Base-by-base conservation (phyloP, 2,329 filamentous ascomycete genomes). In the Sarocladium brachiariae region DNA sequence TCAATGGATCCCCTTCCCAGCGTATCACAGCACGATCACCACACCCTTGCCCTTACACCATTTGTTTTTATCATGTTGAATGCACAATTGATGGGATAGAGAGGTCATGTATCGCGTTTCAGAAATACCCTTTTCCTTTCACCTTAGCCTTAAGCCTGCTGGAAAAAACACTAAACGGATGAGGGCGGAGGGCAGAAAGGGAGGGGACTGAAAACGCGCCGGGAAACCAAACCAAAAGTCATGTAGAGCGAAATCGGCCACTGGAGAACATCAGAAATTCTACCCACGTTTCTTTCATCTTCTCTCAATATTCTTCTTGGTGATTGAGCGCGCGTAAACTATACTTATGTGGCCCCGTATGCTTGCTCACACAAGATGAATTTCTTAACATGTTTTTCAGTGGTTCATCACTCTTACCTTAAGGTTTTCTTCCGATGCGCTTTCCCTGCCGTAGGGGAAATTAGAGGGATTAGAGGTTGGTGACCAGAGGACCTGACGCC, bases 81-180 rank as follows among this genome's bases (percentile, higher is more conserved):
- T 56, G 57, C 60, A 58, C 61, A 31, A 31, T 47, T 51, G 65
- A 67, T 58, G 66, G 63, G 65, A 69, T 69, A 68, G 66, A 65
- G 60, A 65, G 65, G 57, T 68, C 66, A 68, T 70, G 65, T 70
- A 69, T 58, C 62, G 65, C 64, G 61, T 61, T 62, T 59, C 59
- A 47, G 43, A 19, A 21, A 16, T 39, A 16, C 16, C 16, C 9
- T 21, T 25, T 19, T 23, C n/a, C n/a, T 25, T 13, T 47, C 33
- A 3, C 43, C 43, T 10, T 37, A 14, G 11, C 16, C 34, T 37
- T 37, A 23, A 11, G 18, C 19, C 9, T 7, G 23, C 8, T 9
- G 37, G 37, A 39, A 23, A 39, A 5, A 23, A 37, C n/a, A 37
- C 27, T 31, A 31, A 7, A 31, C 8, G 27, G 27, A 18, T n/a